Percentiles rank a stretch among this genome's conserved stretches.
Conservation (phyloP, 2,329 filamentous ascomycete species). For the Xylaria multiplex region DNA sequence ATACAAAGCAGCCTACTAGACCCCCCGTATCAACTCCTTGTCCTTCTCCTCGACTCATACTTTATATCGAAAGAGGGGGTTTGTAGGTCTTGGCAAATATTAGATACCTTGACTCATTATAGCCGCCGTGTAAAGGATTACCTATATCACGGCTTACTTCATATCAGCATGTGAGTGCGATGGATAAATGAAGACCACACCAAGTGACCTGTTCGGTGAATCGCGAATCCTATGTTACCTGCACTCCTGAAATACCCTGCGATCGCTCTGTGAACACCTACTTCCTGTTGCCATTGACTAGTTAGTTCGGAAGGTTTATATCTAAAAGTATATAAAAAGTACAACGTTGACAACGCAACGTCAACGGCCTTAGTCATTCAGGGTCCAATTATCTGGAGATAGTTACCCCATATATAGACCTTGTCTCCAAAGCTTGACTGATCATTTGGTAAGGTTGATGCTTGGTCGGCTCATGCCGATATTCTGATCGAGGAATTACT, state of each 20-base stretch:
- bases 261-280: neutral
- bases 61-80: conserved; percentile 1
- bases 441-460: conserved; percentile 34
- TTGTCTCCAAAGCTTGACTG: conserved; percentile 25
- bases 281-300: neutral
- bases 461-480: conserved; percentile 26
- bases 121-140: conserved; percentile 3
- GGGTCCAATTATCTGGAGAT: conserved; percentile 6
- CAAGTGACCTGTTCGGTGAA: neutral
- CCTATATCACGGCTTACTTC: conserved; percentile 7
- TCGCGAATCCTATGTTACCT: neutral
- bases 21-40: conserved; percentile 14
- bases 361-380: conserved; percentile 26
- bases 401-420: conserved; percentile 18
- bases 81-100: conserved; percentile 26
- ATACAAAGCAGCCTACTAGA: conserved; percentile 12
- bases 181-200: conserved; percentile 25
- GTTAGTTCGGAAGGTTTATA: neutral
- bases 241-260: neutral
- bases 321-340: conserved; percentile 5
- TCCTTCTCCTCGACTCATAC: neutral
- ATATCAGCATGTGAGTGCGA: conserved; percentile 21
- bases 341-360: conserved; percentile 6
- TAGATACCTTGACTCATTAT: conserved; percentile 19
- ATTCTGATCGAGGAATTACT: conserved; percentile 35